A percentile compares a stretch with the other conserved stretches of the same genome.
These are phyloP conservation scores for Apiospora pterosperma DNA, from an alignment of 2,329 filamentous ascomycete species.

Conservation along the genomic window DNA sequence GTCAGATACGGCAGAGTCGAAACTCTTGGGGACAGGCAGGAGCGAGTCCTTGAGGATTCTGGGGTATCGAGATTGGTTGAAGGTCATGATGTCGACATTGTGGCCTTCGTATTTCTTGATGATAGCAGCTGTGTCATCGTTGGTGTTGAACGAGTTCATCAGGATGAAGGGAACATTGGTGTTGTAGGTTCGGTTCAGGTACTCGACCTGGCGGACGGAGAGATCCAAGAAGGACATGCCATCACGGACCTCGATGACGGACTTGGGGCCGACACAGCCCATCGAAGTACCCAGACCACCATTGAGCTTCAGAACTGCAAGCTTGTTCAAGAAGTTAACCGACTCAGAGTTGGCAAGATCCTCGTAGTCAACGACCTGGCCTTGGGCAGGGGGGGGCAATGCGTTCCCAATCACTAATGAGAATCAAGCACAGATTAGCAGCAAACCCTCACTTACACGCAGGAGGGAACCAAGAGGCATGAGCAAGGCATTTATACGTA, in stretches of 20 bases:
- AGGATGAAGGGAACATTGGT: slow-evolving; percentile 97
- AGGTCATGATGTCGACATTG: slow-evolving; percentile 98
- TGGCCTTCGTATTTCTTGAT: slow-evolving; percentile 99
- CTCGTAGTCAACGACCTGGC: slow-evolving; percentile 94
- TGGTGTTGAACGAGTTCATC: slow-evolving; percentile 99
- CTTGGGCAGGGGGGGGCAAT: slow-evolving; percentile 89
- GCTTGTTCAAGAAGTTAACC: slow-evolving; percentile 92
- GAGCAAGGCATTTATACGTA: slow-evolving; percentile 37
- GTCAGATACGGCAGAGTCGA: slow-evolving; percentile 83
- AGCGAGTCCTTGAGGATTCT: slow-evolving; percentile 98
- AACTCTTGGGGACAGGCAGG: slow-evolving; percentile 88
- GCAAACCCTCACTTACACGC: slow-evolving; percentile 7
- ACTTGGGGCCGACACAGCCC: slow-evolving; percentile 99
- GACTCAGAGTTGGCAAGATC: slow-evolving; percentile 86
- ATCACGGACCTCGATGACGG: slow-evolving; percentile 97
- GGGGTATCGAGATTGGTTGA: slow-evolving; percentile 99
- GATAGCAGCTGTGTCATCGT: slow-evolving; percentile 95
- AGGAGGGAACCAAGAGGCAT: neutral
- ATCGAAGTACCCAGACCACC: slow-evolving; percentile 99
- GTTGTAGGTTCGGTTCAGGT: slow-evolving; percentile 95
- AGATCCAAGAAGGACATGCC: slow-evolving; percentile 99
- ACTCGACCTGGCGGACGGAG: slow-evolving; percentile 97
- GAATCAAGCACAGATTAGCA: slow-evolving; percentile 14
- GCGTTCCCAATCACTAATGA: slow-evolving; percentile 84
- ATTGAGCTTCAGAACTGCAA: slow-evolving; percentile 98